Conservation (phyloP, 1,284 basidiomycete species). For the Rhodofomes roseus region DNA sequence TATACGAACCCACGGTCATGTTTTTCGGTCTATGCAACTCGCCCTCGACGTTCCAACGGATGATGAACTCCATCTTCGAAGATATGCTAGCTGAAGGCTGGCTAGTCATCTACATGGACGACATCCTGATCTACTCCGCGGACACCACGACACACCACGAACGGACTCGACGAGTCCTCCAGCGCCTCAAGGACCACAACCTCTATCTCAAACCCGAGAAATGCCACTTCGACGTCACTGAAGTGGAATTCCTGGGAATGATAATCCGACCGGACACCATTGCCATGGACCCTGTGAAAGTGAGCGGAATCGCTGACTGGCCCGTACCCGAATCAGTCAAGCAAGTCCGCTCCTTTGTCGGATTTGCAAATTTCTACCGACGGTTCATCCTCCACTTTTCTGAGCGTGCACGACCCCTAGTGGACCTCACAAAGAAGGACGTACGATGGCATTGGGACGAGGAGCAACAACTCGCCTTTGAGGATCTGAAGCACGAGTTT, state of each 20-base stretch:
- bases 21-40: too few relatives aligned
- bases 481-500: conserved; percentile 26
- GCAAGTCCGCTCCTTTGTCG: conserved; percentile 27
- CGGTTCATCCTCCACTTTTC: conserved; percentile 36
- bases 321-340: conserved; percentile 39
- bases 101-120: too few relatives aligned
- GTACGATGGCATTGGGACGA: not conserved
- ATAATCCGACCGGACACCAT: too few relatives aligned
- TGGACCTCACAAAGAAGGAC: conserved; percentile 22
- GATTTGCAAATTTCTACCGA: conserved; percentile 36
- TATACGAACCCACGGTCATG: too few relatives aligned
- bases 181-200: not conserved
- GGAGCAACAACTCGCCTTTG: conserved; percentile 17
- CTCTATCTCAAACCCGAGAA: conserved; percentile 24
- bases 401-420: conserved; percentile 27
- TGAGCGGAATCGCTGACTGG: too few relatives aligned
- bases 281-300: too few relatives aligned
- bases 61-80: too few relatives aligned
- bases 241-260: too few relatives aligned
- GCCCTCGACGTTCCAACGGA: too few relatives aligned
- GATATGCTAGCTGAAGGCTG: too few relatives aligned
- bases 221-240: too few relatives aligned
- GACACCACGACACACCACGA: not conserved
- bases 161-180: not conserved
- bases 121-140: too few relatives aligned